Base-by-base conservation (phyloP, 1,284 basidiomycete species). In the Boletus calvinii region DNA sequence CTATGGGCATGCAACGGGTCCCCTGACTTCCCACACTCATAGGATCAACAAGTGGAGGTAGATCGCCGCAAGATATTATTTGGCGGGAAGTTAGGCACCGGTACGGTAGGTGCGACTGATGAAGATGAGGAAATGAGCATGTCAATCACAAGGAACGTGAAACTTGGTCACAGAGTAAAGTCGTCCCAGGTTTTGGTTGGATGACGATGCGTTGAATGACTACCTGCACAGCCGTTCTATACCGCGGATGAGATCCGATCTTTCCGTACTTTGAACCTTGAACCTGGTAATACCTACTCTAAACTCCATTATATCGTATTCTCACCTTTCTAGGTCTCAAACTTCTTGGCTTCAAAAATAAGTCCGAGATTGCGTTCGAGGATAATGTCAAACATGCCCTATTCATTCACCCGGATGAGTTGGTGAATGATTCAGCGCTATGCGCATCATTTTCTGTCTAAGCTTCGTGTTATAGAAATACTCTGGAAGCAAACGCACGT, bases 351-450 rank as follows among this genome's bases (percentile, higher is more conserved):
- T 99, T 98, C 77, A 92, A 95, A 68, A 77, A 86, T 54, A 76
- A 78, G n/a, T 68, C 73, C 4, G 79, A 88, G 53, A 77, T 98
- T 1, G 72, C 73, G 0, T 89, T 94, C 59, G 87, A 94, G 67
- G 92, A 97, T 66, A 96, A 96, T 59, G 74, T 97, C 62, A 96
- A 94, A 65, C 94, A 97, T 70, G 85, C 93, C 0, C 74, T 84
- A 48, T 99, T 99, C 65, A 83, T 99, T 55, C 94, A 94, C 67
- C 97, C 96, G 0, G 89, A 96, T 60, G 96, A 99, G 67, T 74
- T 81, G 68, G 92, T 92, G 55, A 53, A 79, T 47, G 15, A 30
- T 50, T 26, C 37, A 29, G 37, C 17, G 29, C 8, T 15, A 2
- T 15, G 7, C 18, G 4, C 12, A 36, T 39, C 11, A 29, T 48